Percentiles rank a stretch among this genome's conserved stretches.
Conservation (phyloP, 2,329 filamentous ascomycete species). For the Pyricularia sp. region DNA sequence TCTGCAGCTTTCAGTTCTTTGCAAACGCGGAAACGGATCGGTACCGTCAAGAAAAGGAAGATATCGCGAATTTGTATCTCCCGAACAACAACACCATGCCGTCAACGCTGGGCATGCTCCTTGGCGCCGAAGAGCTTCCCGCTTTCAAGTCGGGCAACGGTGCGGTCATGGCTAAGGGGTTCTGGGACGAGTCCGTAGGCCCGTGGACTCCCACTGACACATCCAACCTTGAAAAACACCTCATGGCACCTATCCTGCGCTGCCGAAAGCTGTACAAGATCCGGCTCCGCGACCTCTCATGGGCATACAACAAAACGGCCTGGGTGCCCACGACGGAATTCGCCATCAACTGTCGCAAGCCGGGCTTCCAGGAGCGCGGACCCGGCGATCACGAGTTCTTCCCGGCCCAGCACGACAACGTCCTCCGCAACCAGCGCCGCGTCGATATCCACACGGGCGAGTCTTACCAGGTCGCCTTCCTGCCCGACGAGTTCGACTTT, state of each 20-base stretch:
- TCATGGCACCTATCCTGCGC: background rate
- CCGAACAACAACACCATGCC: background rate
- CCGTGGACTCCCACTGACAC: background rate
- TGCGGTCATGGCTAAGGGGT: background rate
- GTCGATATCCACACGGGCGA: background rate
- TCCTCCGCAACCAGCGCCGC: background rate
- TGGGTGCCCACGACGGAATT: background rate
- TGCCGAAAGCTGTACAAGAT: background rate
- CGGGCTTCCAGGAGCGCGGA: background rate
- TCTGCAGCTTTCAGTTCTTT: background rate
- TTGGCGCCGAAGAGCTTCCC: background rate
- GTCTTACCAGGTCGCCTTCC: background rate
- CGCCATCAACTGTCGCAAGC: background rate
- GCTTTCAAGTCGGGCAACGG: background rate
- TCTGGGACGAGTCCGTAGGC: background rate
- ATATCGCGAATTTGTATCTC: background rate
- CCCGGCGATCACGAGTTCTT: slow-evolving; percentile 3
- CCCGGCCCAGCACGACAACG: background rate
- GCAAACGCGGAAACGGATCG: background rate
- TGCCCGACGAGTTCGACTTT: background rate
- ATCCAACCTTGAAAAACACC: background rate
- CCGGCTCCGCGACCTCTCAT: background rate
- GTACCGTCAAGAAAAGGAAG: background rate
- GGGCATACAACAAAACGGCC: background rate
- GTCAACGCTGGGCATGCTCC: background rate